A percentile compares a stretch with the other conserved stretches of the same genome.
Conservation (phyloP, 192 early-diverging fungal species). For the Backusella mclennaniae region DNA sequence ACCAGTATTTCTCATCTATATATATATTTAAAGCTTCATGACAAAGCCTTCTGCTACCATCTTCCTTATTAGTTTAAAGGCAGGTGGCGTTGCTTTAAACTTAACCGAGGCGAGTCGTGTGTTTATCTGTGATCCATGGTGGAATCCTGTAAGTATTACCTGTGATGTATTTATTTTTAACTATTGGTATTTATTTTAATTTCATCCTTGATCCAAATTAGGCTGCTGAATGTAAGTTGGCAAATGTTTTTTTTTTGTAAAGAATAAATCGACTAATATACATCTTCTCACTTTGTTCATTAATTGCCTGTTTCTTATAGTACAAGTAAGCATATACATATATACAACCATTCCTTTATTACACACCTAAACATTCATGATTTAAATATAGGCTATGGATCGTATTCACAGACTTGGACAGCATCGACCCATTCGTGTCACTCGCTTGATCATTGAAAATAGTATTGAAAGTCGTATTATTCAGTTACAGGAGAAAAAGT, state of each 20-base stretch:
- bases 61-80: conserved; percentile 88
- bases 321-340: neutral
- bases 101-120: conserved; percentile 87
- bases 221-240: conserved; percentile 30
- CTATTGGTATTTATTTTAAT: neutral
- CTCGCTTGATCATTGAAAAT: conserved; percentile 89
- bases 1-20: neutral
- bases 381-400: conserved; percentile 78
- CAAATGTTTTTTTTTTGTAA: neutral
- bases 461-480: conserved; percentile 90
- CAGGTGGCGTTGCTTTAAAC: conserved; percentile 91
- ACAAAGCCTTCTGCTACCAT: conserved; percentile 80
- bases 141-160: conserved; percentile 55
- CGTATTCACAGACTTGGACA: conserved; percentile 94
- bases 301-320: neutral
- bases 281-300: neutral
- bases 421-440: conserved; percentile 85
- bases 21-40: conserved; percentile 53
- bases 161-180: neutral
- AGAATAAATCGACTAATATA: neutral
- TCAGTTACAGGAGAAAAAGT: conserved; percentile 93
- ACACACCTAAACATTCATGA: neutral
- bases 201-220: neutral
- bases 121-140: conserved; percentile 66
- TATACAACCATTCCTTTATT: neutral